Evolutionary conservation across 352 stramenopile genomes (phyloP), one percentile per base, ranked within the genome.

Genomic region (Phytopythium oedochilum): DNA sequence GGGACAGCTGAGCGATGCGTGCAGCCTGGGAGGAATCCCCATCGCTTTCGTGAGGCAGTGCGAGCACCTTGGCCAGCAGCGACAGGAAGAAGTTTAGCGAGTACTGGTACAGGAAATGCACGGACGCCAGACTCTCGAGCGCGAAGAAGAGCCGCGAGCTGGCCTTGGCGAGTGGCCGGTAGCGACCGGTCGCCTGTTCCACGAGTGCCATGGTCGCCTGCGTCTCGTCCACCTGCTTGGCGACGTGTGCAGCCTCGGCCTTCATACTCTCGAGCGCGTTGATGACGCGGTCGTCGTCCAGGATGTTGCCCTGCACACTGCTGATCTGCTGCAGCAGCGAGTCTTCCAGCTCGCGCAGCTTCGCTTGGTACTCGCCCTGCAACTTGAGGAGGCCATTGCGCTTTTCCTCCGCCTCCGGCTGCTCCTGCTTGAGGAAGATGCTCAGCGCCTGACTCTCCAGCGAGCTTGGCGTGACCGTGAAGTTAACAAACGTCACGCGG

Each of bases 51-150:
- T 26, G 57, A 9, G 76, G 66, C 17, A 73, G 63, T 10, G 71
- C 60, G 14, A 99, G 75, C 23, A 99, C 96, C 60, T 88, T 86
- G 10, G 93, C 85, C 23, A 99, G 71, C 29, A 99, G 83, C n/a
- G 83, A 83, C 43, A 99, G 87, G 70, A 99, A 99, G 52, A 98
- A 98, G n/a, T 87, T 80, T 0, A 99, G 76, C 58, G 92, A 99
- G 67, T 98, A 99, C 67, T 99, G 97, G 74, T 99, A 99, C 40
- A 99, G 70, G 61, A 98, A 99, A 72, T 97, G 96, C 23, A 99
- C 85, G n/a, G 96, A 89, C 34, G 87, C 89, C 42, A 99, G 82
- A 26, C 83, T 92, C 44, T 97, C 96, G 36, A 98, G 60, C 18
- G 91, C 78, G 63, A 98, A 98, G 65, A 96, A 98, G 3, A 97